Conservation (phyloP, 768 basidiomycete species). For the Suillus spraguei region DNA sequence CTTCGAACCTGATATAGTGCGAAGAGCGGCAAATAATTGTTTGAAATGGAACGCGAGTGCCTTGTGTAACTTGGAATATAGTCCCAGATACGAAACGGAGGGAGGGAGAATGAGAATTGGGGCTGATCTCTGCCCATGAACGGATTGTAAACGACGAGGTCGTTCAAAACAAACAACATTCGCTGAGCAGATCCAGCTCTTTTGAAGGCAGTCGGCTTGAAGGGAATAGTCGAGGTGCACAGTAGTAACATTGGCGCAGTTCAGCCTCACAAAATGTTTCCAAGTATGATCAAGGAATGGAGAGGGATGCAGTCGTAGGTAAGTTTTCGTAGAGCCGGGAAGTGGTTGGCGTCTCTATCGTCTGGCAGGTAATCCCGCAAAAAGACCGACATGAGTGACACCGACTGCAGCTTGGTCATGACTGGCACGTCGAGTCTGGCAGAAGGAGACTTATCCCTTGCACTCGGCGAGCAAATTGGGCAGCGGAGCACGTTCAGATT, state of each 20-base stretch:
- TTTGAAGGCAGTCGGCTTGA: conserved; percentile 25
- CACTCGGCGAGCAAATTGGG: conserved; percentile 29
- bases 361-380: conserved; percentile 33
- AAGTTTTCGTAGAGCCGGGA: conserved; percentile 32
- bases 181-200: conserved; percentile 29
- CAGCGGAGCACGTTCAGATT: conserved; percentile 32
- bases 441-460: conserved; percentile 22
- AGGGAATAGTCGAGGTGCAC: conserved; percentile 31
- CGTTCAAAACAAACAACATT: conserved; percentile 25
- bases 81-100: conserved; percentile 24
- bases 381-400: conserved; percentile 31
- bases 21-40: conserved; percentile 25
- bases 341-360: conserved; percentile 27
- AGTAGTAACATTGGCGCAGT: conserved; percentile 29
- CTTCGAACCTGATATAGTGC: conserved; percentile 23
- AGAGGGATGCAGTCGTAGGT: conserved; percentile 34
- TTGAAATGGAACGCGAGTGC: conserved; percentile 19
- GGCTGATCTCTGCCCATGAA: conserved; percentile 26
- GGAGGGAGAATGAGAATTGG: conserved; percentile 26
- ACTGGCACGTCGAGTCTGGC: conserved; percentile 26
- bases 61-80: conserved; percentile 23
- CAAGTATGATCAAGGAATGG: conserved; percentile 31
- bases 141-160: conserved; percentile 28
- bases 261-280: conserved; percentile 28
- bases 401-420: conserved; percentile 29